phyloP scores from a whole-genome alignment of 176 grass and related monocot species.

The Cenchrus fungigraminus region DNA sequence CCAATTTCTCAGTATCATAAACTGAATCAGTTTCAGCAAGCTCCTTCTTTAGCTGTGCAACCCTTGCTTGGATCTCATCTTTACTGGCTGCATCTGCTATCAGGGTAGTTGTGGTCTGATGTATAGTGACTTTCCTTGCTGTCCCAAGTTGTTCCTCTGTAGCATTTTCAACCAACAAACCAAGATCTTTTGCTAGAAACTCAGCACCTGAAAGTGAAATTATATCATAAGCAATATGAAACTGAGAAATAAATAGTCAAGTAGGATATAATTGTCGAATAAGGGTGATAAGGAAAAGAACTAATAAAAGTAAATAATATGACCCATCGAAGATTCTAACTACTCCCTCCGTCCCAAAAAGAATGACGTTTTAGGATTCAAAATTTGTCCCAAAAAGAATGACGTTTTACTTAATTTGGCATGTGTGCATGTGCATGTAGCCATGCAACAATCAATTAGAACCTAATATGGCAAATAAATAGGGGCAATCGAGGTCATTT shows the following conservation, averaged over 20 bases:
- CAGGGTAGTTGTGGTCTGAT: slow-evolving; percentile 60
- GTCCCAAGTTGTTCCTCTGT: slow-evolving; percentile 62
- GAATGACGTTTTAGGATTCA: too few species aligned
- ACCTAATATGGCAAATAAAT: too few species aligned
- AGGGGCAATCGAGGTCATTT: too few species aligned
- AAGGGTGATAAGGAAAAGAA: not conserved
- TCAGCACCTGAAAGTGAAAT: slow-evolving; percentile 51
- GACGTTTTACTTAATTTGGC: too few species aligned
- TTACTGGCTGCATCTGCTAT: slow-evolving; percentile 66
- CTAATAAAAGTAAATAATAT: not conserved
- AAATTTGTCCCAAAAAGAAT: too few species aligned
- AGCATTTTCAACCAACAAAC: slow-evolving; percentile 61
- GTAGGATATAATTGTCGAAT: not conserved
- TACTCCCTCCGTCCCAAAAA: too few species aligned
- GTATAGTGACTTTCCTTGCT: slow-evolving; percentile 60
- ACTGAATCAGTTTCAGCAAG: slow-evolving; percentile 56
- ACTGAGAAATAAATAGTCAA: not conserved
- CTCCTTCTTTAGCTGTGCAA: slow-evolving; percentile 69
- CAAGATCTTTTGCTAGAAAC: slow-evolving; percentile 60
- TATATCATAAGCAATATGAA: not conserved
- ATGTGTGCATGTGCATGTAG: too few species aligned
- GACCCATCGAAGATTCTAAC: not conserved
- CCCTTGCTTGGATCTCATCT: slow-evolving; percentile 67
- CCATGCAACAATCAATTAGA: too few species aligned
- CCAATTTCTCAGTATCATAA: slow-evolving; percentile 61